Evolutionary conservation across 257 asterid genomes (phyloP).

Genomic region (Dorcoceras hygrometricum): DNA sequence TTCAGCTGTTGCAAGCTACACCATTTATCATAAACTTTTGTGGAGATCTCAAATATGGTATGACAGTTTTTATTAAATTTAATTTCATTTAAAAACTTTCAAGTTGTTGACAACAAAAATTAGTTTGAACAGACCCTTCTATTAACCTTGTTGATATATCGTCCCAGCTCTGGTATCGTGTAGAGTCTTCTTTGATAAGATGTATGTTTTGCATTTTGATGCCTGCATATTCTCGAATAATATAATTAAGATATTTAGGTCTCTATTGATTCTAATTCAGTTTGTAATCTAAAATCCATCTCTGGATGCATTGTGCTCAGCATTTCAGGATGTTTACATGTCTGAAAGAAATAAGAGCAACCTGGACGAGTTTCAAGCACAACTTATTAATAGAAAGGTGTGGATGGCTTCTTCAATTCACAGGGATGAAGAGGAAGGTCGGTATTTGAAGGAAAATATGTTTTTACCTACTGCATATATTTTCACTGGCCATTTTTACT

Average conservation of each 20-base stretch:
- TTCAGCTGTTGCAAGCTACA: constrained; percentile 84
- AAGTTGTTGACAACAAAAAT: too few species aligned
- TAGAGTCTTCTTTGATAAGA: constrained; percentile 13
- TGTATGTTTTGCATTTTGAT: background rate
- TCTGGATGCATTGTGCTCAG: constrained; percentile 33
- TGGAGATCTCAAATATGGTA: constrained; percentile 94
- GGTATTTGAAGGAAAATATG: background rate
- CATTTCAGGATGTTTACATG: constrained; percentile 39
- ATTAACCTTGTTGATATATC: constrained; percentile 1
- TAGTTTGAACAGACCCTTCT: constrained; percentile 13
- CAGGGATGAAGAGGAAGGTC: constrained; percentile 83
- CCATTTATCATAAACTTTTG: constrained; percentile 63
- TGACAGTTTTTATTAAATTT: constrained; percentile 9
- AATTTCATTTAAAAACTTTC: too few species aligned
- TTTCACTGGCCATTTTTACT: too few species aligned
- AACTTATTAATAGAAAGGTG: constrained; percentile 56
- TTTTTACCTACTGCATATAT: too few species aligned
- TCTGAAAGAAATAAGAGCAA: constrained; percentile 36
- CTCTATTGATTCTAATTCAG: constrained; percentile 4
- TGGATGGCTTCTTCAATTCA: constrained; percentile 98
- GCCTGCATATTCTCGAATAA: constrained; percentile 9
- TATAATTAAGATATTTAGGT: background rate
- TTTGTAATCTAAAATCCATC: background rate
- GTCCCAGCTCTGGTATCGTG: constrained; percentile 1
- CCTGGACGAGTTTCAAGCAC: constrained; percentile 47